Percentiles rank a stretch among this genome's conserved stretches.
phyloP scores from a whole-genome alignment of 305 asterid genomes.

The Fraxinus velutina region DNA sequence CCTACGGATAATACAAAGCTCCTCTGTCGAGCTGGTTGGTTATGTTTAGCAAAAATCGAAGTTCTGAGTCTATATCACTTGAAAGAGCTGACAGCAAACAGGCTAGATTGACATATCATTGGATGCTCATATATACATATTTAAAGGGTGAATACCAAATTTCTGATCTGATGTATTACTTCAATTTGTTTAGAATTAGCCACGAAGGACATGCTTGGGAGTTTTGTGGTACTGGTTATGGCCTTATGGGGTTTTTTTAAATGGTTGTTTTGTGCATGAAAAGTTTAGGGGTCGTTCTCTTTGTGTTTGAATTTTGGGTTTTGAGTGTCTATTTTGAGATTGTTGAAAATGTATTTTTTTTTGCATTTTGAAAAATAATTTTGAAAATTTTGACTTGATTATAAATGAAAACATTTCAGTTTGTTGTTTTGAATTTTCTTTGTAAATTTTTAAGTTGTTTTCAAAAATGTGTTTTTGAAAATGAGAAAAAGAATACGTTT shows the following conservation, averaged over 20 bases:
- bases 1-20: neutral
- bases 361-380: too few relatives aligned
- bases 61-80: neutral
- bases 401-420: too few relatives aligned
- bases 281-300: too few relatives aligned
- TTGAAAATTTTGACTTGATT: too few relatives aligned
- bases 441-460: too few relatives aligned
- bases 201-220: neutral
- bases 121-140: neutral
- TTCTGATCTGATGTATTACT: neutral
- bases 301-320: too few relatives aligned
- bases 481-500: too few relatives aligned
- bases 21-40: neutral
- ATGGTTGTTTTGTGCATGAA: neutral
- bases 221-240: neutral
- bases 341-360: too few relatives aligned
- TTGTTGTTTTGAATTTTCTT: too few relatives aligned
- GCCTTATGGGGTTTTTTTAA: neutral
- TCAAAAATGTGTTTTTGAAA: too few relatives aligned
- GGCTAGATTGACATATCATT: neutral
- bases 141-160: neutral
- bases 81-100: neutral
- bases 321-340: too few relatives aligned
- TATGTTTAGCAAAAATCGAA: neutral
- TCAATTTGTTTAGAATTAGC: neutral